Conservation (phyloP, 352 stramenopile genomes). For the Phytophthora boehmeriae region DNA sequence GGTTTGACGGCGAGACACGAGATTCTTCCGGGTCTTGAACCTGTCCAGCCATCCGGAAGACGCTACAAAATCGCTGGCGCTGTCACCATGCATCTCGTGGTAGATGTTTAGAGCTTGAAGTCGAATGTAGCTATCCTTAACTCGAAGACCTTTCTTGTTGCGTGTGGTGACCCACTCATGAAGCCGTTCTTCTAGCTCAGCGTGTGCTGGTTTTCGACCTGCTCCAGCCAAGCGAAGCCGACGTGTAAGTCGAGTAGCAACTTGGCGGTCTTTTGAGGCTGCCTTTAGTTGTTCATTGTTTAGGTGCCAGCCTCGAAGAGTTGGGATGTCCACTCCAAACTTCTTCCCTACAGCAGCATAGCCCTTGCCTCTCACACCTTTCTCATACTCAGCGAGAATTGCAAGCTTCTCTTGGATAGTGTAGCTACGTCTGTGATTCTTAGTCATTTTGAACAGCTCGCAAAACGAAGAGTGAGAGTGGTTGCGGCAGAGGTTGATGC, state of each 20-base stretch:
- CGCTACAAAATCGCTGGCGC: background rate
- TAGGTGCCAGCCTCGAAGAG: background rate
- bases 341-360: background rate
- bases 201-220: background rate
- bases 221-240: background rate
- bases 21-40: background rate
- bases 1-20: background rate
- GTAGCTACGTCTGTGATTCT: too few species aligned
- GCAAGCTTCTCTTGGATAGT: too few species aligned
- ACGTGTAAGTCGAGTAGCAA: background rate
- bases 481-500: too few species aligned
- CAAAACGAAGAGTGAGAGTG: too few species aligned
- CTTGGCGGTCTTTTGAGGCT: background rate
- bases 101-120: slow-evolving; percentile 1
- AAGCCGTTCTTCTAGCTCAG: background rate
- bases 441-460: too few species aligned
- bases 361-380: background rate
- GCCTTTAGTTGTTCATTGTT: background rate
- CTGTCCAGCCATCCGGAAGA: background rate
- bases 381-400: background rate
- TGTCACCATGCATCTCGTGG: background rate
- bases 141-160: background rate
- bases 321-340: background rate
- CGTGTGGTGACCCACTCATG: background rate
- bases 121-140: background rate